Base-by-base conservation (phyloP, 2,329 filamentous ascomycete genomes). In the Alternaria rosae region DNA sequence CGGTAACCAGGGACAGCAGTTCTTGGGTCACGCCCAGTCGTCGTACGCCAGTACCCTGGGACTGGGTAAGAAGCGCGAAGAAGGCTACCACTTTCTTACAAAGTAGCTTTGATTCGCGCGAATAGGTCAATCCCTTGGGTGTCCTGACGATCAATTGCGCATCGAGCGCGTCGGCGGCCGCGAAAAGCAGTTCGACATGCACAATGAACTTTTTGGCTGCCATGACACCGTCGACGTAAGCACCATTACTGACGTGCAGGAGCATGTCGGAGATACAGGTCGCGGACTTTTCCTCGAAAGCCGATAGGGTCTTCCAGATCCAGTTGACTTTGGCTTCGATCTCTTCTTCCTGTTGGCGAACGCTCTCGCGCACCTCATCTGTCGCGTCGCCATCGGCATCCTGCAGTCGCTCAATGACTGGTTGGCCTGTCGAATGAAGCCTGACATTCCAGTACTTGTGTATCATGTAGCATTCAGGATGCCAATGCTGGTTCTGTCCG, bases 391-490 rank as follows among this genome's bases (percentile, higher is more conserved):
- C 80, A 54, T 87, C 84, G 21, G 70, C 68, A 26, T 60, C 68
- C 25, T 72, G 68, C 30, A 76, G 69, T 42, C 75, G 70, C 44
- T 81, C 78, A 6, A 77, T 68, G 43, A 78, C 71, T 23, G 80
- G 78, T 42, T 81, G 76, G 10, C 79, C 79, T 13, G 80, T 79
- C 6, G 81, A 79, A 64, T 83, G 81, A 38, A 99, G 84, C 54
- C 95, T 90, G 62, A 99, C 95, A 77, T 98, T 99, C 95, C 95
- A 99, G 81, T 98, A 99, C 76, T 99, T 99, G 83, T 99, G 95
- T 66, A 99, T 99, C 95, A 99, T 99, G 81, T 99, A 99, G 80
- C 95, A 99, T 81, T 99, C 95, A 2, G 95, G 95, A 77, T 99
- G 95, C 95, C 95, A 99, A 78, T 99, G 95, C 76, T 99, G 95